Conservation (phyloP, 345 rosid species). For the Kernera saxatilis region DNA sequence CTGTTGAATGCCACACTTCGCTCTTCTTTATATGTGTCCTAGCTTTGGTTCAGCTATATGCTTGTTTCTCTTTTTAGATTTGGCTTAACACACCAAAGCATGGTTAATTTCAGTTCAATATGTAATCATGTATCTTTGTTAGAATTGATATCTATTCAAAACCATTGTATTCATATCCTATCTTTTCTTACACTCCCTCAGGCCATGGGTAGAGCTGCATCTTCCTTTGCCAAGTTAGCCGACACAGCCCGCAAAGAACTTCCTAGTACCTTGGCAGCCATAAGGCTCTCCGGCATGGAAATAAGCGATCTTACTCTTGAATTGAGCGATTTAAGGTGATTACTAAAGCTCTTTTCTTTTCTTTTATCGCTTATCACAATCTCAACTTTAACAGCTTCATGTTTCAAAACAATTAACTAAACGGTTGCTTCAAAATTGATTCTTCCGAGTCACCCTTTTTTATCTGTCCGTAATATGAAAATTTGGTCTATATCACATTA, state of each 20-base stretch:
- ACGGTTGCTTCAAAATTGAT: background rate
- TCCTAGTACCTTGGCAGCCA: slow-evolving; percentile 89
- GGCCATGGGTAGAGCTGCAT: slow-evolving; percentile 90
- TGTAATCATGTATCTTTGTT: background rate
- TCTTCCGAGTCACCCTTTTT: background rate
- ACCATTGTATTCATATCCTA: background rate
- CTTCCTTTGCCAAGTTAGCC: slow-evolving; percentile 81
- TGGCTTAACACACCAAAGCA: background rate
- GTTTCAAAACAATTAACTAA: background rate
- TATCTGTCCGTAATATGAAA: background rate
- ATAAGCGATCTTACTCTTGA: slow-evolving; percentile 95
- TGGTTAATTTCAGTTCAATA: background rate
- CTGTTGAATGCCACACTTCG: too few species aligned
- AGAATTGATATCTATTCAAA: background rate
- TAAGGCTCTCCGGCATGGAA: slow-evolving; percentile 97
- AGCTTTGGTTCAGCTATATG: background rate
- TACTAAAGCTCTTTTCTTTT: background rate
- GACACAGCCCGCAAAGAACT: slow-evolving; percentile 92
- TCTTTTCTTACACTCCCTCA: slow-evolving; percentile 16
- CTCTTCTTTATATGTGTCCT: background rate
- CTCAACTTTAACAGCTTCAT: background rate
- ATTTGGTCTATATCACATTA: background rate
- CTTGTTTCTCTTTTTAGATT: background rate
- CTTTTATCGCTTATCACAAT: background rate
- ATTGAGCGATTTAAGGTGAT: slow-evolving; percentile 81